These are phyloP conservation scores for Xylaria polymorpha DNA, from an alignment of 2,329 filamentous ascomycete genomes.

Conservation along the genomic window DNA sequence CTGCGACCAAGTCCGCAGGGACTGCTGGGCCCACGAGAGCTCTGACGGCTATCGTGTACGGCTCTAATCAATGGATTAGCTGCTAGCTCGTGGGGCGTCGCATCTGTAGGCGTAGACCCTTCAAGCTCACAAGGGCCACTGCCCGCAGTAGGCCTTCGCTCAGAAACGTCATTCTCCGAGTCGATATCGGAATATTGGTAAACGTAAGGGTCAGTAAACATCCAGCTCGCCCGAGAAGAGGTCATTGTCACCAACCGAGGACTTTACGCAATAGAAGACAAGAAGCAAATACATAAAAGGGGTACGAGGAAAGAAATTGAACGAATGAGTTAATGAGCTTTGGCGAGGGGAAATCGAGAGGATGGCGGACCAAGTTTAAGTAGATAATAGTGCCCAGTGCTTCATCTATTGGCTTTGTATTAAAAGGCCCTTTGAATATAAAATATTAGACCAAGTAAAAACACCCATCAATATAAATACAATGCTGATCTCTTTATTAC, in stretches of 20 bases:
- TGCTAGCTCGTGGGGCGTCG: constrained; percentile 17
- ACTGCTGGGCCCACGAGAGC: not conserved
- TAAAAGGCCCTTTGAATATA: not conserved
- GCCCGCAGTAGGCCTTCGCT: not conserved
- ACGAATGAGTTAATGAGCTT: not conserved
- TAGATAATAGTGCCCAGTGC: not conserved
- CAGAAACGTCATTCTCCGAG: not conserved
- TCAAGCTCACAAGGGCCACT: constrained; percentile 17
- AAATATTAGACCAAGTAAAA: not conserved
- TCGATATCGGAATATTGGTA: constrained; percentile 35
- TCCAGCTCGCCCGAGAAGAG: constrained; percentile 29
- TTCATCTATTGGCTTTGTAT: not conserved
- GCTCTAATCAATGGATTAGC: not conserved
- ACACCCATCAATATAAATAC: not conserved
- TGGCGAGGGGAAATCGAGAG: not conserved
- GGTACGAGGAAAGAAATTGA: not conserved
- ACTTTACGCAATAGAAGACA: constrained; percentile 6
- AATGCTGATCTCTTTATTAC: not conserved
- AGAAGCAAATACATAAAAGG: not conserved
- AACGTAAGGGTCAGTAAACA: constrained; percentile 38
- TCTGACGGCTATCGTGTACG: not conserved
- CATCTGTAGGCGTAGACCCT: constrained; percentile 8
- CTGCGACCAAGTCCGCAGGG: constrained; percentile 21
- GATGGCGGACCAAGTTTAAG: not conserved
- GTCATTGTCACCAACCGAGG: constrained; percentile 16